Evolutionary conservation across 148 eudicot genomes (phyloP), one percentile per base, ranked within the genome.

Genomic region (Bassia scoparia): DNA sequence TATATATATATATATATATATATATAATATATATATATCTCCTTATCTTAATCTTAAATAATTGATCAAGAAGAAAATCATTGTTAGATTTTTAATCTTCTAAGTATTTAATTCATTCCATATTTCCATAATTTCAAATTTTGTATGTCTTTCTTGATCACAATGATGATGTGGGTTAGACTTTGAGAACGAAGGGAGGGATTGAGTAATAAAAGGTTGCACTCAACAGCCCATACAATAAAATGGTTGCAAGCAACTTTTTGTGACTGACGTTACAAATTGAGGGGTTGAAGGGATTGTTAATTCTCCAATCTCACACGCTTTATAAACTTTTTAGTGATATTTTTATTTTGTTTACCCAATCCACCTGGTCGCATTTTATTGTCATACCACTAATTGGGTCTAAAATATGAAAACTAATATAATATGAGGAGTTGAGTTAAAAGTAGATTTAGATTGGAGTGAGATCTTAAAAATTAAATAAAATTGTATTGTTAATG

Each of bases 181-280:
- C 67, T 63, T 63, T 10, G 67, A 61, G 20, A 18, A 35, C 7
- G 33, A 30, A n/a, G 65, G 8, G 65, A 61, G 43, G 33, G 65
- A 34, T 61, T 61, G 65, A 62, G 67, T 62, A 62, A 62, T 41
- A 38, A 65, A 41, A 65, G 10, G 50, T 41, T 65, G 68, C 20
- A 65, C 68, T 65, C 68, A 65, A 65, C 68, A 37, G 18, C 68
- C 68, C 68, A 64, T 64, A 63, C 16, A 63, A 64, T 0, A 5
- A 41, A 1, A 41, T 20, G n/a, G 49, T 38, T 18, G 23, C 9
- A 10, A 35, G 24, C 14, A 35, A 62, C 46, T 63, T 63, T 35
- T 63, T 10, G 1, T n/a, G 6, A 33, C 26, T 37, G 67, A 63
- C 67, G 67, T 12, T 35, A 37, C 46, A 63, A 59, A 63, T 2